Conservation (phyloP, 805 yeast species). For the Candida tammaniensis region DNA sequence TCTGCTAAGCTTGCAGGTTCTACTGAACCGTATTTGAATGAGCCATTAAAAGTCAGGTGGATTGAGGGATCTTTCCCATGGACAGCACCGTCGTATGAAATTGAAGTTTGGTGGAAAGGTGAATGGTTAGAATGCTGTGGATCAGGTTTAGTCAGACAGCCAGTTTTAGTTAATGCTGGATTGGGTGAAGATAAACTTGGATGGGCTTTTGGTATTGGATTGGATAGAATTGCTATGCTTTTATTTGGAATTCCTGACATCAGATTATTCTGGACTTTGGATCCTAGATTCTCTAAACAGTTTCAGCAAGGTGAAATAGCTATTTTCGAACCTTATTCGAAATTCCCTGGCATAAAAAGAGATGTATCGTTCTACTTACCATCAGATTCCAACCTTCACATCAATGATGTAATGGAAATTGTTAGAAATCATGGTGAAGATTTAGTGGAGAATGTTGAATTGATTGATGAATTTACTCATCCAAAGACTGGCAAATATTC, state of each 20-base stretch:
- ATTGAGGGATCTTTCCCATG: conserved; percentile 95
- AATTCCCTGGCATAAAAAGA: conserved; percentile 80
- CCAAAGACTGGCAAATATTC: conserved; percentile 77
- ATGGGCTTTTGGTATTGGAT: conserved; percentile 97
- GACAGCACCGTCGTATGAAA: conserved; percentile 98
- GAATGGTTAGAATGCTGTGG: conserved; percentile 98
- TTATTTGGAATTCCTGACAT: conserved; percentile 95
- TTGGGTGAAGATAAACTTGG: conserved; percentile 61
- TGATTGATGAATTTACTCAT: conserved; percentile 80
- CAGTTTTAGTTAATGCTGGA: conserved; percentile 73
- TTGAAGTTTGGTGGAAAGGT: conserved; percentile 98
- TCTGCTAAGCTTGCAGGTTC: conserved; percentile 63
- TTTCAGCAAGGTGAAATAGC: conserved; percentile 63
- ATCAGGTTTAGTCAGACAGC: conserved; percentile 84
- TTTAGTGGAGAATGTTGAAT: conserved; percentile 78
- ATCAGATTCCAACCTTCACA: conserved; percentile 51
- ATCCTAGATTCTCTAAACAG: conserved; percentile 73
- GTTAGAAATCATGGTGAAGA: conserved; percentile 85
- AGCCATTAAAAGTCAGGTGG: conserved; percentile 89
- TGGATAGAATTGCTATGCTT: conserved; percentile 94
- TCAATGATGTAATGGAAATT: conserved; percentile 91
- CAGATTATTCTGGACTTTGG: conserved; percentile 85
- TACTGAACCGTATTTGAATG: conserved; percentile 54
- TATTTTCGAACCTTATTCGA: conserved; percentile 83
- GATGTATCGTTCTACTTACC: conserved; percentile 94